Evolutionary conservation across 192 early-diverging fungal species (phyloP), one percentile per base, ranked within the genome.

Genomic region (Oehlia diaphana): DNA sequence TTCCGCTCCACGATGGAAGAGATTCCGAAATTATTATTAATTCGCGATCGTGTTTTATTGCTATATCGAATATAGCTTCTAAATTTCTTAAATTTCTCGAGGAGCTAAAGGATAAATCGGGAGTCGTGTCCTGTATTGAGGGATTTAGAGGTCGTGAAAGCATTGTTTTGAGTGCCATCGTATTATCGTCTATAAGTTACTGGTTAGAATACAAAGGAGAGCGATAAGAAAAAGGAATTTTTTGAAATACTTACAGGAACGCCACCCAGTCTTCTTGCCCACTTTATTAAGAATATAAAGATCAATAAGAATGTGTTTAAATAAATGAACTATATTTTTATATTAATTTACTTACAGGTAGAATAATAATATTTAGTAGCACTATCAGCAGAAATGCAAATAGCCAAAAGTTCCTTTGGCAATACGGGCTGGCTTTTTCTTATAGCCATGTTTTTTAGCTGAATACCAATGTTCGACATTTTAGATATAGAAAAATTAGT

Each of bases 211-310:
- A n/a, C 26, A 28, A 65, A 10, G 63, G 63, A 12, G 28, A 28
- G 5, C 5, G 28, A 26, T 65, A 65, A 47, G 44, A 47, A 47
- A 47, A 47, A 47, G 44, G 10, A 65, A 65, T 28, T 65, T 65
- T 12, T 65, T 65, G 28, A 50, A 50, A 72, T 49, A 72, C 71
- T 72, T 28, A 72, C 71, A 72, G 47, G 47, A 72, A 72, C 71
- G 23, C 71, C 71, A 72, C 71, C 71, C 71, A 2, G 71, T 14
- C 47, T 72, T 72, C 21, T 50, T 72, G 47, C 47, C 71, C 71
- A 72, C 71, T 72, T 1, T 47, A 49, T 47, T 28, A n/a, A 14
- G 16, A 72, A 0, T 21, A 39, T 49, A 49, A 72, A 14, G 9
- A 23, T 19, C 7, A 26, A 9, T 50, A 26, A 49, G 2, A 26